Conservation (phyloP, 495 filamentous ascomycete genomes). For the Penicillium cataractarum region DNA sequence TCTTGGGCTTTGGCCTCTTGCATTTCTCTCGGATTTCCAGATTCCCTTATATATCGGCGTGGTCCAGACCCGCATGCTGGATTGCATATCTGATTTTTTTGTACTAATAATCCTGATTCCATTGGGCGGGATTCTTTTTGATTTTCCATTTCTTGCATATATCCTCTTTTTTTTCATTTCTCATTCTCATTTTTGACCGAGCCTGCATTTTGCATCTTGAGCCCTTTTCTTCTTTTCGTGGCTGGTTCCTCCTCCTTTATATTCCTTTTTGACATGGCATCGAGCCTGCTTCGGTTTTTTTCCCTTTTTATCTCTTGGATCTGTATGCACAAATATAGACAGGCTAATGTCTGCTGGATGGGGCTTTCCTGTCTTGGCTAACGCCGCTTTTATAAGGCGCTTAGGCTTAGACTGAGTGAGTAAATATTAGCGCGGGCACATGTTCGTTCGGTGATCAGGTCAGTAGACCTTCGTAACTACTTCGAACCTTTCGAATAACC, state of each 20-base stretch:
- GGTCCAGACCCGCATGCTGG: conserved; percentile 3
- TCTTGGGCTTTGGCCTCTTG: background rate
- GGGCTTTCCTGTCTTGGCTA: no score
- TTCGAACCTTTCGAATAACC: no score
- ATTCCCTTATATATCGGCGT: background rate
- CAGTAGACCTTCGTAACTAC: no score
- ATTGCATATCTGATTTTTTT: background rate
- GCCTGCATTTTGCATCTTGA: conserved; percentile 14
- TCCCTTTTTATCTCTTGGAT: background rate
- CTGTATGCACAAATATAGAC: conserved; percentile 20
- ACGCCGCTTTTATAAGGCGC: no score
- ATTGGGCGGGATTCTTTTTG: conserved; percentile 1
- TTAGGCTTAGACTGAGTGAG: no score
- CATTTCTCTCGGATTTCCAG: conserved; percentile 6
- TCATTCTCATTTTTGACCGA: conserved; percentile 7
- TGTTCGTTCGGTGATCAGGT: no score
- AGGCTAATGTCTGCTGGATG: no score
- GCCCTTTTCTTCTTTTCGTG: background rate
- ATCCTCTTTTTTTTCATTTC: conserved; percentile 15
- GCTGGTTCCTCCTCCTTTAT: background rate
- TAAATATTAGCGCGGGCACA: no score
- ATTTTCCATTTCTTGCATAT: conserved; percentile 19
- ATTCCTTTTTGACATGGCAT: conserved; percentile 9
- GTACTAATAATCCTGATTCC: conserved; percentile 17
- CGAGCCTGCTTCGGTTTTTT: conserved; percentile 9